Evolutionary conservation across 176 grass and related monocot species (phyloP).

Genomic region (Tillandsia fasciculata): DNA sequence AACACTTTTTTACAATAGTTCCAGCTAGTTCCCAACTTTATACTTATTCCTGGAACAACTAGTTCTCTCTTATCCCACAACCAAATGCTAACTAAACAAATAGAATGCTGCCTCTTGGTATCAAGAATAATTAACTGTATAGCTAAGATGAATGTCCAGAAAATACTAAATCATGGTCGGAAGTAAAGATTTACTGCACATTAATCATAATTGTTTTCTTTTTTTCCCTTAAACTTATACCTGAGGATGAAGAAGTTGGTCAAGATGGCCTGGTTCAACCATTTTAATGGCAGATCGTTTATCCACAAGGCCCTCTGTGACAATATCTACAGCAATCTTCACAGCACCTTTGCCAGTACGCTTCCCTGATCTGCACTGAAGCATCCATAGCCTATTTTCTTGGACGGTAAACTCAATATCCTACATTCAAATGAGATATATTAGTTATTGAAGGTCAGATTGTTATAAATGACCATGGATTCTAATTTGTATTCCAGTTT

Average conservation of each 20-base stretch:
- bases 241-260: slow-evolving; percentile 99
- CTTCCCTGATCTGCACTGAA: slow-evolving; percentile 90
- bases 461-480: neutral
- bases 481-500: neutral
- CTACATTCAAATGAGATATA: slow-evolving; percentile 29
- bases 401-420: slow-evolving; percentile 98
- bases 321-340: slow-evolving; percentile 91
- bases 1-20: no score
- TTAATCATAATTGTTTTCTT: neutral
- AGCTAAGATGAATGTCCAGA: neutral
- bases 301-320: slow-evolving; percentile 69
- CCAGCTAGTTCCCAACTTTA: no score
- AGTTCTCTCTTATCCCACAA: no score
- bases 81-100: no score
- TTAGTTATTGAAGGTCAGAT: neutral
- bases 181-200: neutral
- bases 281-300: slow-evolving; percentile 57
- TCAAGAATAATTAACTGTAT: neutral
- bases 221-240: slow-evolving; percentile 30
- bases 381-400: slow-evolving; percentile 98
- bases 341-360: slow-evolving; percentile 81
- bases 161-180: neutral
- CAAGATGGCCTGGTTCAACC: slow-evolving; percentile 89
- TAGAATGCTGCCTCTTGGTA: neutral
- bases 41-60: no score